Evolutionary conservation across 768 basidiomycete species (phyloP).

Genomic region (Pleurotus ostreatus): DNA sequence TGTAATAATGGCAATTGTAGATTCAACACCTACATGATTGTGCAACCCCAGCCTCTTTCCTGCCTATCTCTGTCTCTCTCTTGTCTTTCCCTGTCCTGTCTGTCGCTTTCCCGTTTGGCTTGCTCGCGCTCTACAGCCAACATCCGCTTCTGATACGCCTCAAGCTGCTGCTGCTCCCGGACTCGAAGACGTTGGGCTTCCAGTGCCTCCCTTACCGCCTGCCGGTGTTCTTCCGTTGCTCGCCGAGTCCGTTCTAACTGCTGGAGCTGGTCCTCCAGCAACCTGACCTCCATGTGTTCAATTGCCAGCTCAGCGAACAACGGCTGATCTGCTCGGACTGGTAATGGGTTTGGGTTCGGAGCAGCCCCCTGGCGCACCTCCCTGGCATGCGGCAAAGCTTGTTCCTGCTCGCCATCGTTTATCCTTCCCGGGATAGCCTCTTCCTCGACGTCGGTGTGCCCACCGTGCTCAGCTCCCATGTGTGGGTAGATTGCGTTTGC

Average conservation of each 20-base stretch:
- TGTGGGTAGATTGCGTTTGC: slow-evolving; percentile 23
- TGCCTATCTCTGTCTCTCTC: neutral
- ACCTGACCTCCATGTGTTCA: too few species aligned
- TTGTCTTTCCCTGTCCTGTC: neutral
- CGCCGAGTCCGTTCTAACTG: neutral
- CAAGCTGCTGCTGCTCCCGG: neutral
- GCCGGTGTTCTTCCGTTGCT: neutral
- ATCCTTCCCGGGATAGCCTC: neutral
- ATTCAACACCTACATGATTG: neutral
- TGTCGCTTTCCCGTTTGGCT: neutral
- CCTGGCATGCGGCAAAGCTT: neutral
- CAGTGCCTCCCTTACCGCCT: neutral
- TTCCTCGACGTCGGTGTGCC: slow-evolving; percentile 17
- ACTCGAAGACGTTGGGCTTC: neutral
- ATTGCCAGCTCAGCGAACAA: too few species aligned
- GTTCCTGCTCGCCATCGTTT: neutral
- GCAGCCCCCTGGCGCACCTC: neutral
- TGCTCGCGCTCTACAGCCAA: neutral
- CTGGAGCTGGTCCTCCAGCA: too few species aligned
- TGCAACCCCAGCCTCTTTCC: neutral
- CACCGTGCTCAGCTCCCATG: slow-evolving; percentile 29
- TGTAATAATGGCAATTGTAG: neutral
- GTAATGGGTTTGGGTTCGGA: too few species aligned
- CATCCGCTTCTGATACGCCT: neutral
- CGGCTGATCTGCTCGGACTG: too few species aligned